Evolutionary conservation across 768 basidiomycete genomes (phyloP), one percentile per base, ranked within the genome.

Genomic region (Pleurotus djamor): DNA sequence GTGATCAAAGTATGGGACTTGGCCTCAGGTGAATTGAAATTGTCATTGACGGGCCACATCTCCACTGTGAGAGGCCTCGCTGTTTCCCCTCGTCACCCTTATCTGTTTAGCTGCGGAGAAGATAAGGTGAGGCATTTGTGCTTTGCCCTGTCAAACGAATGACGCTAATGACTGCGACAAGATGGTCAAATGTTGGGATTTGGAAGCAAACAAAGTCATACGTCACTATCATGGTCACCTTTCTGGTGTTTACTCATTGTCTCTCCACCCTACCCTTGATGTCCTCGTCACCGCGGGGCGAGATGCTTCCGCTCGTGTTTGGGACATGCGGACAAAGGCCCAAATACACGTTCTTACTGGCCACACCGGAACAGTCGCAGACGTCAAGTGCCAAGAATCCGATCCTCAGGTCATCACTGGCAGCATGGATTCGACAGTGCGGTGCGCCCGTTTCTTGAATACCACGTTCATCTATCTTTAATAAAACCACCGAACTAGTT

Each of bases 111-210:
- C 5, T 96, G 94, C 63, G 95, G 92, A 55, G 97, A 99, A 72
- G 97, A 99, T 73, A 98, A 99, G 86, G 95, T 92, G 50, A 54
- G 71, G 61, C 44, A 16, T 16, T 4, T 17, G 3, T 58, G 4
- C 35, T 32, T 14, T n/a, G 4, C 16, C 59, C 60, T 56, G 28
- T 52, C 54, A 34, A 38, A 32, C 16, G 6, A 36, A 37, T 43
- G 5, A 4, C n/a, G 6, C 21, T 57, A 58, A 13, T 59, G 28
- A 10, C 33, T 17, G 41, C 32, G 44, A 54, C 32, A 69, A 97
- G 94, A 98, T 98, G 97, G 97, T 99, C 37, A 98, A 98, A 77
- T 98, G 97, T 66, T 98, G 97, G 97, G 97, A 99, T 67, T 76
- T 99, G 52, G 97, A 99, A 72, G 90, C 92, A 32, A 99, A 99